phyloP scores from a whole-genome alignment of 176 grass and related monocot genomes.

The Pontederia paniculata region DNA sequence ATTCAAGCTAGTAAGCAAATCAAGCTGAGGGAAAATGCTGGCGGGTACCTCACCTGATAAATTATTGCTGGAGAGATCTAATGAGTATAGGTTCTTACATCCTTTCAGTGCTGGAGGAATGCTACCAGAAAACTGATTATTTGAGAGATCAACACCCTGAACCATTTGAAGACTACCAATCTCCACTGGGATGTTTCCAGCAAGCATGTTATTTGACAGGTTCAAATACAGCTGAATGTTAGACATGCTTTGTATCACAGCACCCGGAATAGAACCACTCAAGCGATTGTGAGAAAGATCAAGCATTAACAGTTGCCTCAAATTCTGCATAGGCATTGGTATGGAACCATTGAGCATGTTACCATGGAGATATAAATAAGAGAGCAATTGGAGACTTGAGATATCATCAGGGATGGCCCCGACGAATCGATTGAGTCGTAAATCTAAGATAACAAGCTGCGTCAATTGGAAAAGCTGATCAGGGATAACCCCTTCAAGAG shows the following conservation, averaged over 20 bases:
- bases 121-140: slow-evolving; percentile 55
- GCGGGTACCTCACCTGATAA: slow-evolving; percentile 35
- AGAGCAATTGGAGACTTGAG: slow-evolving; percentile 43
- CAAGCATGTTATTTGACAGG: slow-evolving; percentile 50
- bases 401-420: slow-evolving; percentile 45
- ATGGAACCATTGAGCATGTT: slow-evolving; percentile 58
- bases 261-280: slow-evolving; percentile 37
- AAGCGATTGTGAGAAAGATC: slow-evolving; percentile 71
- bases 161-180: slow-evolving; percentile 60
- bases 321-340: slow-evolving; percentile 32
- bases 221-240: slow-evolving; percentile 54
- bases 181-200: slow-evolving; percentile 39
- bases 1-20: slow-evolving; percentile 58
- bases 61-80: slow-evolving; percentile 63
- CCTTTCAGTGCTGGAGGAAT: slow-evolving; percentile 47
- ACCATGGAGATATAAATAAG: slow-evolving; percentile 42
- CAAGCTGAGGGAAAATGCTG: slow-evolving; percentile 48
- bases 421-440: slow-evolving; percentile 40
- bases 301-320: slow-evolving; percentile 37
- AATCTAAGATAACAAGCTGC: slow-evolving; percentile 26
- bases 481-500: slow-evolving; percentile 31
- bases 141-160: slow-evolving; percentile 62
- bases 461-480: slow-evolving; percentile 30
- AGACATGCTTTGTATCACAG: slow-evolving; percentile 32
- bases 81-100: slow-evolving; percentile 59